Base-by-base conservation (phyloP, 1,284 basidiomycete species). In the Chiua sp. region DNA sequence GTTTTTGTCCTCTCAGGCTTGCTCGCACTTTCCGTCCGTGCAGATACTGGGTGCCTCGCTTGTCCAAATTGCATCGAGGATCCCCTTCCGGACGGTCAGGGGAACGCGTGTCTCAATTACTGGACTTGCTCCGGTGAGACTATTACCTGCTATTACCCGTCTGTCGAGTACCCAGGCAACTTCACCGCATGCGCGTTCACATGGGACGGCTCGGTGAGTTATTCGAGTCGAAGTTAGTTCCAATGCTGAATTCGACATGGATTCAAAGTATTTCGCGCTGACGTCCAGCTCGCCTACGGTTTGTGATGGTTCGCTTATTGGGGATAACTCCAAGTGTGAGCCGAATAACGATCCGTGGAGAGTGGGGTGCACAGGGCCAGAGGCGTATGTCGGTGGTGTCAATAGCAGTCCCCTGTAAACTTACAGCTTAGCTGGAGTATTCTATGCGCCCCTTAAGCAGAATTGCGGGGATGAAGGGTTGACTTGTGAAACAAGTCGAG, bases 271-370 rank as follows among this genome's bases (percentile, higher is more conserved):
- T 3, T 63, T 63, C 13, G 23, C 37, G 6, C 28, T 65, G 3
- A 53, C 54, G 12, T 44, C 26, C 23, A 63, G 63, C 23, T 61
- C 54, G 7, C 63, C 63, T 3, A 55, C 61, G 15, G 56, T 64
- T 32, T 68, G 68, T 22, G 13, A 15, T 12, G 50, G 4, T 35
- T 48, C 52, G 4, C 8, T 48, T 16, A 59, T 64, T 20, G 68
- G 59, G 26, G 53, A 56, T 20, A 67, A 71, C 47, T 35, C 44
- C 23, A 55, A 62, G 42, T 57, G 58, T 20, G n/a, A 49, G 15
- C 52, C 62, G 11, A 26, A n/a, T 23, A 70, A 69, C 47, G 20
- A 70, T 32, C 52, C 60, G 56, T 70, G 66, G 61, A 57, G 64
- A n/a, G 13, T 55, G 16, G 51, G n/a, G n/a, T n/a, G 30, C 30